Conservation (phyloP, 306 rosid genomes). For the Fragaria vesca region DNA sequence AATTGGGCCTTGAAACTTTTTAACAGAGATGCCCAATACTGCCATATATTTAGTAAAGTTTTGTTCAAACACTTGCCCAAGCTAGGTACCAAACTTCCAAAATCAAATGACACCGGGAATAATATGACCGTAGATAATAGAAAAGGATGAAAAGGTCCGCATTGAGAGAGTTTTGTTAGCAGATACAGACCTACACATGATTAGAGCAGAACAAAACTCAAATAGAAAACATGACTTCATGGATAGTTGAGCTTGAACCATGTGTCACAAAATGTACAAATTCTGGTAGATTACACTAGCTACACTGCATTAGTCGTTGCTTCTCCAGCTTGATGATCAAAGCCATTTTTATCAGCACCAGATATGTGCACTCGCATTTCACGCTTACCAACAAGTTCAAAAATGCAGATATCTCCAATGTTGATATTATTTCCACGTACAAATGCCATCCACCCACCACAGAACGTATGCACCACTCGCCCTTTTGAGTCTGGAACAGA, state of each 20-base stretch:
- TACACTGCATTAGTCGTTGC: constrained; percentile 38
- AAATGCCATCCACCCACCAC: constrained; percentile 97
- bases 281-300: constrained; percentile 43
- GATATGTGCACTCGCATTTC: constrained; percentile 78
- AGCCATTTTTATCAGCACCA: constrained; percentile 60
- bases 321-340: constrained; percentile 44
- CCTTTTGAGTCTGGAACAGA: constrained; percentile 86
- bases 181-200: background rate
- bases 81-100: background rate
- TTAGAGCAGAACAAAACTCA: background rate
- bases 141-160: background rate
- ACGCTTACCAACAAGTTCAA: constrained; percentile 64
- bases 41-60: background rate
- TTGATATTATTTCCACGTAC: constrained; percentile 80
- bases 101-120: background rate
- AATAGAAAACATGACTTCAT: constrained; percentile 15
- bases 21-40: background rate
- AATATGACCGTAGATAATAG: background rate
- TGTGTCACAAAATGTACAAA: constrained; percentile 29
- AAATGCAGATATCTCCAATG: constrained; percentile 79
- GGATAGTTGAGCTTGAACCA: constrained; percentile 21
- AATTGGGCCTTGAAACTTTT: background rate
- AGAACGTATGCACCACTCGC: constrained; percentile 72
- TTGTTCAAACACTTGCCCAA: background rate
- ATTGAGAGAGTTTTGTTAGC: background rate